Evolutionary conservation across 306 rosid genomes (phyloP), one percentile per base, ranked within the genome.

Genomic region (Cucumis hystrix): DNA sequence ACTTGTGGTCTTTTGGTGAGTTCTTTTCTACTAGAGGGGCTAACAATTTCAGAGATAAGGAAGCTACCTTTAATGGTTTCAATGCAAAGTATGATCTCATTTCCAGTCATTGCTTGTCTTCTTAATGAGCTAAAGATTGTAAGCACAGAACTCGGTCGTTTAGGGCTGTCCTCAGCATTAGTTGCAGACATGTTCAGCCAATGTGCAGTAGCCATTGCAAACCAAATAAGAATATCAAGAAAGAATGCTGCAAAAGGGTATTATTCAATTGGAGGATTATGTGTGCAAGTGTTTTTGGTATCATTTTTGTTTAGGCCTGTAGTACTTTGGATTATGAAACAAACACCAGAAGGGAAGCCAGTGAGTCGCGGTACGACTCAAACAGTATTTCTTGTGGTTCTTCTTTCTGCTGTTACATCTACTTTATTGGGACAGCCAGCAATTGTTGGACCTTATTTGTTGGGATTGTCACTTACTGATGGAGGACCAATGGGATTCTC

Each of bases 401-500:
- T 92, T n/a, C 64, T 90, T 16, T 45, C 10, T 0, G 37, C 88
- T 1, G 82, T 57, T 13, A 0, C 79, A 18, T 18, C 91, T 1
- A 11, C 77, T 56, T 0, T 9, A 0, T 71, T 80, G 25, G 67
- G 68, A 15, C 91, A 86, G 57, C 54, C 76, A 7, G 80, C 86
- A 18, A 1, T 62, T 2, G 65, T 85, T 4, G 96, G 97, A 11
- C 89, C 90, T 67, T 80, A 83, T 35, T 21, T 92, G 14, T 68
- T 92, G 23, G 97, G 97, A 4, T 56, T 92, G 74, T 75, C 86
- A 5, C 86, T 90, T 21, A 93, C 92, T 0, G 91, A 85, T 60
- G 96, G 97, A 49, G 91, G 90, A 12, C 93, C 92, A 0, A 57
- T 87, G 37, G 96, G 93, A 35, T 86, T 89, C 7, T 85, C 92